These are phyloP conservation scores for Ilex paraguariensis DNA, from an alignment of 305 asterid genomes.

Conservation along the genomic window DNA sequence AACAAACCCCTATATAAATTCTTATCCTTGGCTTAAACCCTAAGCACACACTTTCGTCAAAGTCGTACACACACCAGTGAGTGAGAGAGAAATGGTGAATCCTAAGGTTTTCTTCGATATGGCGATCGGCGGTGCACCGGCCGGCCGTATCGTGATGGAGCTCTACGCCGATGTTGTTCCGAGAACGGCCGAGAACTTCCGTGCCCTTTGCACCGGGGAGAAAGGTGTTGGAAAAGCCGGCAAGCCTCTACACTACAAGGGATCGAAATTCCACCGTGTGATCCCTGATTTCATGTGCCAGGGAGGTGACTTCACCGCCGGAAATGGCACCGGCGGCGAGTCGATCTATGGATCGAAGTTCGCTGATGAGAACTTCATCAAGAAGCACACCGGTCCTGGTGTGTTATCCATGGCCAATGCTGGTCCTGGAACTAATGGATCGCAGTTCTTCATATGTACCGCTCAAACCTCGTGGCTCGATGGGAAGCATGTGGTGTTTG, in stretches of 20 bases:
- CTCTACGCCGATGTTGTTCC: slow-evolving; percentile 52
- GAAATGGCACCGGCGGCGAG: slow-evolving; percentile 74
- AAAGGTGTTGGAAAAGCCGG: slow-evolving; percentile 50
- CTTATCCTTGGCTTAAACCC: slow-evolving; percentile 8
- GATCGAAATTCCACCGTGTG: slow-evolving; percentile 65
- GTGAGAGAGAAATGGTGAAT: slow-evolving; percentile 29
- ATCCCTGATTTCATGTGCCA: slow-evolving; percentile 71
- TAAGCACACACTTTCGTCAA: slow-evolving; percentile 2
- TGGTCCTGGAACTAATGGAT: no score
- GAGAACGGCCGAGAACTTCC: slow-evolving; percentile 62
- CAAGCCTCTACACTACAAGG: slow-evolving; percentile 69
- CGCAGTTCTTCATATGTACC: no score
- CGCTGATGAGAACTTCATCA: slow-evolving; percentile 57
- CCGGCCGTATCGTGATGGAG: slow-evolving; percentile 56
- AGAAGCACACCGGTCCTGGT: slow-evolving; percentile 70
- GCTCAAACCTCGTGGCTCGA: no score
- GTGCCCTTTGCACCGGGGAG: slow-evolving; percentile 71
- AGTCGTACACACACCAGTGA: no score
- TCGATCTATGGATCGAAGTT: slow-evolving; percentile 60
- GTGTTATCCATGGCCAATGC: no score
- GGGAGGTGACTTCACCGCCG: slow-evolving; percentile 71
- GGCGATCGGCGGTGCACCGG: slow-evolving; percentile 50
- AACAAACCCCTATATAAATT: slow-evolving; percentile 11
- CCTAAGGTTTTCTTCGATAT: slow-evolving; percentile 68
- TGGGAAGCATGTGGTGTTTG: no score